phyloP scores from a whole-genome alignment of 176 grass and related monocot genomes.

The Triticum turgidum region DNA sequence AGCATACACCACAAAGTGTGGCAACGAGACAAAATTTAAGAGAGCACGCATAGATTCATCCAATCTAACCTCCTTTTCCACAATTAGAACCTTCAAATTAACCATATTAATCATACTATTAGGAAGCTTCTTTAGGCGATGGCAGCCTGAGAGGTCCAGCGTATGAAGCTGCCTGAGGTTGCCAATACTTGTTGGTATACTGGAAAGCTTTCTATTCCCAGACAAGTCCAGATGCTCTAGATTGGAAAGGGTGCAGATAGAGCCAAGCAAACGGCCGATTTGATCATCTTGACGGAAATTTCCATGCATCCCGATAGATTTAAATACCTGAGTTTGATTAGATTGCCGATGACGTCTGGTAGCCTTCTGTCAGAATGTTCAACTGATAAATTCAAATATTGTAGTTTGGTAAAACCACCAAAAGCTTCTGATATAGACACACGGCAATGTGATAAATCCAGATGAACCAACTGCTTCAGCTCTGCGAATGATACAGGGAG shows the following conservation, averaged over 20 bases:
- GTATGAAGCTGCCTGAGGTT: neutral
- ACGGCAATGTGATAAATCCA: neutral
- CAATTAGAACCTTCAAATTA: neutral
- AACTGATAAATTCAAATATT: conserved; percentile 5
- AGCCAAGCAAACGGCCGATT: neutral
- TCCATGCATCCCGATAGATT: neutral
- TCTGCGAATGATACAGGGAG: neutral
- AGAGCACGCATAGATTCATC: neutral
- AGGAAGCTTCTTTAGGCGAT: neutral
- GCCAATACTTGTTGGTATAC: neutral
- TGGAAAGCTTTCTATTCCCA: accelerated
- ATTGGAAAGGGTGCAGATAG: neutral
- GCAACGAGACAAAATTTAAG: neutral
- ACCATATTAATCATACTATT: neutral
- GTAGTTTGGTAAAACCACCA: neutral
- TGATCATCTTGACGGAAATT: neutral
- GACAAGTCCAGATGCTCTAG: conserved; percentile 9
- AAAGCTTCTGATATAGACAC: neutral
- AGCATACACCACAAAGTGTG: neutral
- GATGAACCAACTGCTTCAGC: neutral
- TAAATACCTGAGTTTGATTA: neutral
- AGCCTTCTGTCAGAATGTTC: no score
- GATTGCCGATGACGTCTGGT: neutral
- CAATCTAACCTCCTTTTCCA: neutral
- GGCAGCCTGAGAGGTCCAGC: neutral